phyloP scores from a whole-genome alignment of 192 early-diverging fungal genomes.

The Paraglomus brasilianum region DNA sequence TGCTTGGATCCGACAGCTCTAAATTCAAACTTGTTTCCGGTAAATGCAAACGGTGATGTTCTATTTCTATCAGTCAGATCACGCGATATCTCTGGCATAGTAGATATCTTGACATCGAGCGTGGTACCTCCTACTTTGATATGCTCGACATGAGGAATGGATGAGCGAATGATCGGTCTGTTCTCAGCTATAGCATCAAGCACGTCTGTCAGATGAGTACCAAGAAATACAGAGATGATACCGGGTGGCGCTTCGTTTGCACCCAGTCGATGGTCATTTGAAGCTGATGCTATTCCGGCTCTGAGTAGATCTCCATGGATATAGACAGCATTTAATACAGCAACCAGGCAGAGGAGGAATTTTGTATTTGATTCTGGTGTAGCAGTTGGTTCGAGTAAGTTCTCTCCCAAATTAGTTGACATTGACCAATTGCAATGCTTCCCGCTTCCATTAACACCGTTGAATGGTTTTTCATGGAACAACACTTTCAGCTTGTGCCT shows the following conservation, averaged over 20 bases:
- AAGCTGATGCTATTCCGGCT: constrained; percentile 87
- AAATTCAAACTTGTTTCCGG: constrained; percentile 99
- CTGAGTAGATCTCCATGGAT: constrained; percentile 91
- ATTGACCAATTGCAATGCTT: constrained; percentile 99
- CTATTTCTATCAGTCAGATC: constrained; percentile 99
- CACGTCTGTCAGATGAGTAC: constrained; percentile 95
- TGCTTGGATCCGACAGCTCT: constrained; percentile 98
- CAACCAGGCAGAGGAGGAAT: constrained; percentile 94
- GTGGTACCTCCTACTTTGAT: constrained; percentile 94
- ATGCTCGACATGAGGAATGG: constrained; percentile 84
- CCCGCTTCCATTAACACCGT: constrained; percentile 97
- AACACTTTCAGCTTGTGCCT: constrained; percentile 95
- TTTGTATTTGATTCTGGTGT: constrained; percentile 98
- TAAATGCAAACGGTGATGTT: constrained; percentile 99
- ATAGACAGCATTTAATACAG: constrained; percentile 87
- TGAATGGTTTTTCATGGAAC: constrained; percentile 99
- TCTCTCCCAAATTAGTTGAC: constrained; percentile 92
- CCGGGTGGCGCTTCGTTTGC: constrained; percentile 97
- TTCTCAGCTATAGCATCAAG: constrained; percentile 89
- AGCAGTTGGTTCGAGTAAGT: constrained; percentile 94
- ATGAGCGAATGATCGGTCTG: constrained; percentile 83
- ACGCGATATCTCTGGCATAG: constrained; percentile 86
- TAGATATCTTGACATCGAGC: constrained; percentile 92
- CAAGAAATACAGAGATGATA: constrained; percentile 97
- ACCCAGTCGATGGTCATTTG: constrained; percentile 98